A percentile compares a stretch with the other conserved stretches of the same genome.
Evolutionary conservation across 352 stramenopile species (phyloP).

Genomic region (Thraustochytrium striatum): DNA sequence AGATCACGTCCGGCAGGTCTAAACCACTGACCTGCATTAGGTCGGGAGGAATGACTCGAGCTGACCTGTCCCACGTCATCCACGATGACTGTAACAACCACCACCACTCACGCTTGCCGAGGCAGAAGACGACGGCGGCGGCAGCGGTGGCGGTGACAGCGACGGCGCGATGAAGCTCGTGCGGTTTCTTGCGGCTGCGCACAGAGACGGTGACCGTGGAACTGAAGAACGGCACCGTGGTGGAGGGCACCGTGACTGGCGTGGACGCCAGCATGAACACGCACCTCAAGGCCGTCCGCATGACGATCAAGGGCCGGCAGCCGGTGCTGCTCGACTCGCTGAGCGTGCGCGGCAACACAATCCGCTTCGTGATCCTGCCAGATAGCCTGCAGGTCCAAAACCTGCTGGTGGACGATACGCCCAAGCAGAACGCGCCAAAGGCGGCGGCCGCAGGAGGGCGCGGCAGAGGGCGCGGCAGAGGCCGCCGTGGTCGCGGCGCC

Average conservation of each 20-base stretch:
- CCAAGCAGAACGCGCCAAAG: constrained; percentile 76
- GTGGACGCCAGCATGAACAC: constrained; percentile 99
- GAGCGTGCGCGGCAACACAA: constrained; percentile 96
- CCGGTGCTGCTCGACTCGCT: constrained; percentile 91
- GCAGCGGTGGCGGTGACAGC: too few relatives aligned
- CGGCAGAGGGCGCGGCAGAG: constrained; percentile 67
- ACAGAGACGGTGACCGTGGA: constrained; percentile 99
- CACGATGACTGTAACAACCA: too few relatives aligned
- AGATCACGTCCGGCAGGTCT: too few relatives aligned
- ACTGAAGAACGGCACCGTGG: constrained; percentile 99
- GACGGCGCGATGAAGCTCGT: constrained; percentile 38
- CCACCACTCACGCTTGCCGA: too few relatives aligned
- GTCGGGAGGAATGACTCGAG: too few relatives aligned
- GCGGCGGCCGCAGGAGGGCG: constrained; percentile 55
- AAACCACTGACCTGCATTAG: too few relatives aligned
- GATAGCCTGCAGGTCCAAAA: constrained; percentile 96
- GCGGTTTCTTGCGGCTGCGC: constrained; percentile 95
- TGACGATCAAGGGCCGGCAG: constrained; percentile 95
- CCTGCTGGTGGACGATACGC: constrained; percentile 94
- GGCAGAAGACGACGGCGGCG: background rate
- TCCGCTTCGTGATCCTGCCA: constrained; percentile 88
- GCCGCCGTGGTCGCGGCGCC: constrained; percentile 56
- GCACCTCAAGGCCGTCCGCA: constrained; percentile 97
- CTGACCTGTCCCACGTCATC: too few relatives aligned
- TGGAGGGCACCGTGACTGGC: constrained; percentile 94